A percentile compares a stretch with the other conserved stretches of the same genome.
phyloP scores from a whole-genome alignment of 169 alveolate species.

The Blepharisma undulans region DNA sequence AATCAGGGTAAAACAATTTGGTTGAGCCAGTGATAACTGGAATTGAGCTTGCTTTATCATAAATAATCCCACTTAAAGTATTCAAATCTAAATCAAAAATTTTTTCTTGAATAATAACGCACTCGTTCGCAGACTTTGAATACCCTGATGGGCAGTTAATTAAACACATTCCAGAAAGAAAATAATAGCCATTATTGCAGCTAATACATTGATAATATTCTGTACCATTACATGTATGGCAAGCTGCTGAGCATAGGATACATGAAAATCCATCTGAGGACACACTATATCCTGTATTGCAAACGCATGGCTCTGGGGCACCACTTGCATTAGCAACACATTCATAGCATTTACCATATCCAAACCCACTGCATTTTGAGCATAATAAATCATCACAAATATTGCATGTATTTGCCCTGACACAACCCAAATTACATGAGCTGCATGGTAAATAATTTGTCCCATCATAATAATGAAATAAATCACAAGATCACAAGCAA shows the following conservation, averaged over 20 bases:
- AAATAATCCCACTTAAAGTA: not conserved
- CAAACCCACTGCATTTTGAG: not conserved
- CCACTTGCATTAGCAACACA: not conserved
- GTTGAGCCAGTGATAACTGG: not conserved
- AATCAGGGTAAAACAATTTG: conserved; percentile 1
- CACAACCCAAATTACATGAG: not conserved
- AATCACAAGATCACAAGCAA: not conserved
- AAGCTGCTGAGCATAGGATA: not conserved
- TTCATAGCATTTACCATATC: not conserved
- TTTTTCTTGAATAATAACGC: not conserved
- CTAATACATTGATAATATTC: not conserved
- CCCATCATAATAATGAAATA: not conserved
- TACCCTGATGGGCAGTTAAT: not conserved
- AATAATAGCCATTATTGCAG: not conserved
- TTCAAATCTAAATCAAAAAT: not conserved
- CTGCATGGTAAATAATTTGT: not conserved
- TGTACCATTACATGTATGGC: not conserved
- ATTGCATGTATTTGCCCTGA: not conserved
- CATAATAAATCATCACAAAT: not conserved
- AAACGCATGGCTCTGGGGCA: not conserved
- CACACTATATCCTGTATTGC: not conserved
- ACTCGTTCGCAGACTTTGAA: not conserved
- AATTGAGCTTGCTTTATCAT: not conserved
- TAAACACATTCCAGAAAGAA: not conserved
- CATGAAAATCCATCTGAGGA: not conserved